Percentiles rank a stretch among this genome's conserved stretches.
phyloP scores from a whole-genome alignment of 148 eudicot genomes.

The Tetragonia tetragonoides region DNA sequence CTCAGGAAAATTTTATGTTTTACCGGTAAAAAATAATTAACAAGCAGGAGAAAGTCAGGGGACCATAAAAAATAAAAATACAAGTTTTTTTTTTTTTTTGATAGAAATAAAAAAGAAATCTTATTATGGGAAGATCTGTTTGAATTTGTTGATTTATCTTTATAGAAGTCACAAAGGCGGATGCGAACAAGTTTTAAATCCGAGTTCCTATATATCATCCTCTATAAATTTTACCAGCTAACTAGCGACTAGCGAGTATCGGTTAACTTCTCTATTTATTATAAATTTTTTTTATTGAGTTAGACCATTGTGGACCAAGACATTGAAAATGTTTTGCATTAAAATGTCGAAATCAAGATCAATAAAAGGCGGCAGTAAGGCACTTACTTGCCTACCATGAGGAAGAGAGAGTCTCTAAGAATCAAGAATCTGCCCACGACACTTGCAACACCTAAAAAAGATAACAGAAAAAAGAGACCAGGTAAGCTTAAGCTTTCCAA shows the following conservation, averaged over 20 bases:
- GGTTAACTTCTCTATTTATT: too few species aligned
- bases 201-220: too few species aligned
- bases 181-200: too few species aligned
- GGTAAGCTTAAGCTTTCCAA: neutral
- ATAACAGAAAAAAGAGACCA: neutral
- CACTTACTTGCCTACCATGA: constrained; percentile 22
- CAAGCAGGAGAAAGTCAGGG: neutral
- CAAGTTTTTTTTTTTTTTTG: neutral
- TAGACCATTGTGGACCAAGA: neutral
- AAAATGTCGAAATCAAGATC: neutral
- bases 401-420: neutral
- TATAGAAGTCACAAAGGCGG: too few species aligned
- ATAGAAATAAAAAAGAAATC: neutral
- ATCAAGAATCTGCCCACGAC: neutral
- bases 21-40: neutral
- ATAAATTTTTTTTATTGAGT: neutral
- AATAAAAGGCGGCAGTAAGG: neutral
- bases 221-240: too few species aligned
- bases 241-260: neutral
- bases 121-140: neutral
- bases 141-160: neutral
- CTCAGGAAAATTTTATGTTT: neutral
- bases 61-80: neutral
- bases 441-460: constrained; percentile 1
- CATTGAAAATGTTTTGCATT: neutral